Base-by-base conservation (phyloP, 257 asterid genomes). In the Scutellaria baicalensis region DNA sequence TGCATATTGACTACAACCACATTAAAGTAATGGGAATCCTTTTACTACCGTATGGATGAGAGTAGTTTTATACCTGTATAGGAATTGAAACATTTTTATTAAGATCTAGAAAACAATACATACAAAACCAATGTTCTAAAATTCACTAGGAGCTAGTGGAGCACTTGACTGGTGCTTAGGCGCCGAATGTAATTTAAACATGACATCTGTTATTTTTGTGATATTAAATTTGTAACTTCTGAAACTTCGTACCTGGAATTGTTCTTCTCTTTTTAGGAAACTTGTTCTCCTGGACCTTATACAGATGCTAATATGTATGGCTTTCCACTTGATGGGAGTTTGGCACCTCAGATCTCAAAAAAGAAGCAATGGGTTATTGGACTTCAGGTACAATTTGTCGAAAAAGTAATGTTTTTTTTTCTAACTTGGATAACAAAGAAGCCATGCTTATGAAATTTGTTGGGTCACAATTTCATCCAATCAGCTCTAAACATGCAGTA, bases 361-460 rank as follows among this genome's bases (percentile, higher is more conserved):
- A 89, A 85, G 79, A 87, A 83, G 83, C 96, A 82, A 66, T 94
- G 97, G 99, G 66, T 84, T 36, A 84, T 86, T 68, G 99, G 97
- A 51, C 85, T 94, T 48, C 90, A 91, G 99, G 99, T 90, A 62
- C 68, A 51, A 40, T 38, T 65, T 71, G 20, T 59, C 43, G 66
- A 52, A 21, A 20, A 9, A 31, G 14, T 35, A 52, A 21, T 71
- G 6, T 31, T 49, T 10, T 43, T 10, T 43, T 13, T 12, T 58
- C 64, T 59, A 9, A 17, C 54, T 70, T 43, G n/a, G 23, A 27
- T 6, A 10, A 43, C 50, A 36, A 56, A 21, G 36, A 62, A 13
- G 61, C 31, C 8, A 2, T 40, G 20, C 39, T 40, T 67, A 36
- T 48, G 39, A 61, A 20, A 45, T 14, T 57, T 68, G 42, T 42